phyloP scores from a whole-genome alignment of 176 grass and related monocot species.

The sorghum (Sorghum bicolor) region DNA sequence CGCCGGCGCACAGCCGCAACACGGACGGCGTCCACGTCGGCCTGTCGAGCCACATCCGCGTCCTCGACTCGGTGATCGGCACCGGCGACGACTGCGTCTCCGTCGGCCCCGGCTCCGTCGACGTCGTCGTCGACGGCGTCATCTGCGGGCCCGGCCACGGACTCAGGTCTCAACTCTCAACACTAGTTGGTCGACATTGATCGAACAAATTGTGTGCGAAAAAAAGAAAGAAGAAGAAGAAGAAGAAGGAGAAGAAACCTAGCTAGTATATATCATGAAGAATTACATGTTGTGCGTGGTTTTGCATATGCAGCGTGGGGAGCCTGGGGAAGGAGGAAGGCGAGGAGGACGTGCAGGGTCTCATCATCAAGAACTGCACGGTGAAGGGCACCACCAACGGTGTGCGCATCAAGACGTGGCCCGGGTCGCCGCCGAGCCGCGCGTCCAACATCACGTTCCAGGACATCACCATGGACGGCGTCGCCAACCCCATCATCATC shows the following conservation, averaged over 20 bases:
- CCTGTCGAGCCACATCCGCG: slow-evolving; percentile 32
- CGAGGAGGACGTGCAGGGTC: slow-evolving; percentile 32
- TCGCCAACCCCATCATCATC: slow-evolving; percentile 70
- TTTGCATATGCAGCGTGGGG: slow-evolving; percentile 38
- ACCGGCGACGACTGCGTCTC: slow-evolving; percentile 80
- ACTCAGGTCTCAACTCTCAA: slow-evolving; percentile 49
- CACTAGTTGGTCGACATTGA: neutral
- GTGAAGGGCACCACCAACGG: slow-evolving; percentile 47
- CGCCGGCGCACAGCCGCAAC: slow-evolving; percentile 49
- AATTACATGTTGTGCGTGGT: no score
- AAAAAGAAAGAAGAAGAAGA: no score
- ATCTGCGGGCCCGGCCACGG: slow-evolving; percentile 65
- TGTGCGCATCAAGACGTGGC: slow-evolving; percentile 78
- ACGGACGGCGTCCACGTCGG: slow-evolving; percentile 68
- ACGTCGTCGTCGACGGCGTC: slow-evolving; percentile 37
- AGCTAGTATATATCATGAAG: no score
- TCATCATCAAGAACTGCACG: slow-evolving; percentile 36
- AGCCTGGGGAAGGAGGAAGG: slow-evolving; percentile 42
- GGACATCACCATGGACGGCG: slow-evolving; percentile 44
- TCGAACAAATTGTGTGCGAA: neutral
- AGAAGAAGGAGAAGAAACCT: no score
- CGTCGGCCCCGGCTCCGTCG: slow-evolving; percentile 33
- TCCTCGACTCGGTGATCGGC: slow-evolving; percentile 34
- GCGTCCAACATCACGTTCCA: slow-evolving; percentile 63
- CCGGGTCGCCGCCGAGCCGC: slow-evolving; percentile 35